Evolutionary conservation across 2,329 filamentous ascomycete genomes (phyloP).

Genomic region (Cladosporium sp.): DNA sequence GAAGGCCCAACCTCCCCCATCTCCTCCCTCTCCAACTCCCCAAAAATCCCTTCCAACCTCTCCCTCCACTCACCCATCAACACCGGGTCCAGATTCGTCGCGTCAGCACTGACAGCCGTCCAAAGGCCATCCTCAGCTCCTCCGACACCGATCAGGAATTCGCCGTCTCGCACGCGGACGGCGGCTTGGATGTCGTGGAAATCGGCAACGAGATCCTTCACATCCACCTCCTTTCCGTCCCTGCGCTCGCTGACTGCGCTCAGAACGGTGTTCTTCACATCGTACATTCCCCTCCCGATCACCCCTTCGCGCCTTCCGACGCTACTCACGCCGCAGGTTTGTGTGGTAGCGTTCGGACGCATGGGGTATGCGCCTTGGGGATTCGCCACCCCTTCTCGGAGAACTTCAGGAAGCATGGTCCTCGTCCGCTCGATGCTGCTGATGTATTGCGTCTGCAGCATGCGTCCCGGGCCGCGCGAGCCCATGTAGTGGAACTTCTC

Average conservation of each 20-base stretch:
- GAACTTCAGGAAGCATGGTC: slow-evolving; percentile 31
- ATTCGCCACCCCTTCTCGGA: slow-evolving; percentile 19
- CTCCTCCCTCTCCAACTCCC: slow-evolving; percentile 16
- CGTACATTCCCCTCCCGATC: slow-evolving; percentile 21
- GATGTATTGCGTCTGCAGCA: slow-evolving; percentile 44
- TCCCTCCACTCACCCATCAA: slow-evolving; percentile 26
- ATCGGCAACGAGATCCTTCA: slow-evolving; percentile 38
- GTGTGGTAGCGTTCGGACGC: slow-evolving; percentile 28
- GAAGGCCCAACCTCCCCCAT: background rate
- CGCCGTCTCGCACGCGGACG: slow-evolving; percentile 42
- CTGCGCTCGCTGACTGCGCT: too few species aligned
- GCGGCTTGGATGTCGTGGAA: slow-evolving; percentile 34
- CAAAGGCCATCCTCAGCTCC: slow-evolving; percentile 35
- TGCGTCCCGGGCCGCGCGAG: slow-evolving; percentile 34
- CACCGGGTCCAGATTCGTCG: slow-evolving; percentile 26
- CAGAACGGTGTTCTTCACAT: slow-evolving; percentile 21
- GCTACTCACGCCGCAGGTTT: slow-evolving; percentile 44
- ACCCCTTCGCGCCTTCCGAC: slow-evolving; percentile 36
- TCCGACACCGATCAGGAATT: slow-evolving; percentile 43
- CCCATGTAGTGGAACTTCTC: slow-evolving; percentile 29
- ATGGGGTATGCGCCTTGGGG: slow-evolving; percentile 37
- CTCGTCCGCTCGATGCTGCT: slow-evolving; percentile 36
- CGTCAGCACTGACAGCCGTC: slow-evolving; percentile 42
- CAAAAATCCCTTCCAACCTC: slow-evolving; percentile 22
- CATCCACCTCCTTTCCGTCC: background rate